Conservation (phyloP, 192 early-diverging fungal species). For the Backusella australiensis region DNA sequence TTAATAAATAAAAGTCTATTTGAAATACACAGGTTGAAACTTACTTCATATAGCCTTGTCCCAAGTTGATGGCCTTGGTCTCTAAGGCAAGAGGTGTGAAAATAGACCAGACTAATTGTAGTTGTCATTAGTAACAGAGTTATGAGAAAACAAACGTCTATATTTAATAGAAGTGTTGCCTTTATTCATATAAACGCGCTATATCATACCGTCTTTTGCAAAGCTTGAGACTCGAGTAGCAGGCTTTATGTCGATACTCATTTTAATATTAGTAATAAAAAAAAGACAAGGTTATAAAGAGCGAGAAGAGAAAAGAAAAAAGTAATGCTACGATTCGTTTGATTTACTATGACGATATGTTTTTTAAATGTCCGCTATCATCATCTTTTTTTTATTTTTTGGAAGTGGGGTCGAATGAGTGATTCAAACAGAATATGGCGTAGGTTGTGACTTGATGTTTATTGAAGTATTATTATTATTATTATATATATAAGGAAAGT, state of each 20-base stretch:
- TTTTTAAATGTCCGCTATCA: not conserved
- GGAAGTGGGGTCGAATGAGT: not conserved
- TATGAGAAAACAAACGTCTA: not conserved
- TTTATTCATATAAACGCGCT: not conserved
- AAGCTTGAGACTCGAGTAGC: constrained; percentile 52
- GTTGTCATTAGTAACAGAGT: not conserved
- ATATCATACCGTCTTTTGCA: constrained; percentile 49
- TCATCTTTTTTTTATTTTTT: not conserved
- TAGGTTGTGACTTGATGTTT: constrained; percentile 7
- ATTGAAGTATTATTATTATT: not conserved
- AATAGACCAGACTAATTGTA: constrained; percentile 68
- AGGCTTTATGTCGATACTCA: constrained; percentile 11
- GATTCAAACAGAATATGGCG: not conserved
- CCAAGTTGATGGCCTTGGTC: constrained; percentile 88
- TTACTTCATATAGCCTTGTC: constrained; percentile 84
- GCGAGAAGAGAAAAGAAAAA: not conserved
- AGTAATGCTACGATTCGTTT: not conserved
- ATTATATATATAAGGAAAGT: not conserved
- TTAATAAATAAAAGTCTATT: not conserved
- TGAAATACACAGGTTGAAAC: not conserved
- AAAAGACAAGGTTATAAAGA: constrained; percentile 2
- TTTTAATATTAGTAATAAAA: not conserved
- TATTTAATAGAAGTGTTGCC: not conserved
- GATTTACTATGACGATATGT: not conserved
- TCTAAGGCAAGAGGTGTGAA: constrained; percentile 85